phyloP scores from a whole-genome alignment of 2,329 filamentous ascomycete genomes.

The Xylaria sp. region DNA sequence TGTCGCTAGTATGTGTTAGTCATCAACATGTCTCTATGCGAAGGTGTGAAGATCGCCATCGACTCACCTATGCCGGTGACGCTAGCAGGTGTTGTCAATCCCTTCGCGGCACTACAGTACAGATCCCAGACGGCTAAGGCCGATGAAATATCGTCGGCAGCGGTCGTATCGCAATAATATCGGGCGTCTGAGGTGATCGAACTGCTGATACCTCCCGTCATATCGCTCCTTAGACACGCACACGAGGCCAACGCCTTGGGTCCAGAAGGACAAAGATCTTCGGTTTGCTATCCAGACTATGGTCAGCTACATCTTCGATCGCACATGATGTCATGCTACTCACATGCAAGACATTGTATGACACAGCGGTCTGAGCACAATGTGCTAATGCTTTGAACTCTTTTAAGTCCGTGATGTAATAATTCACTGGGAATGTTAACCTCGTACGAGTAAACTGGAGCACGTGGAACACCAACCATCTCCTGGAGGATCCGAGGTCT shows the following conservation, averaged over 20 bases:
- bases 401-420: constrained; percentile 64
- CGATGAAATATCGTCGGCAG: constrained; percentile 58
- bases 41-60: constrained; percentile 19
- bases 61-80: constrained; percentile 54
- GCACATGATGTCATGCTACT: constrained; percentile 30
- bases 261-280: constrained; percentile 57
- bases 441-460: background rate
- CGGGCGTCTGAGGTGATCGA: constrained; percentile 58
- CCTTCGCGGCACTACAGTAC: constrained; percentile 63
- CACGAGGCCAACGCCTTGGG: constrained; percentile 64
- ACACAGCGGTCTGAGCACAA: constrained; percentile 60
- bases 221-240: constrained; percentile 61
- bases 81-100: constrained; percentile 54
- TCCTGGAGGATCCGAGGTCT: constrained; percentile 59
- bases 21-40: constrained; percentile 11
- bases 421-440: constrained; percentile 56
- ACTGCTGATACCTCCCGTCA: constrained; percentile 57
- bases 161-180: constrained; percentile 57
- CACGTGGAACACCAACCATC: constrained; percentile 56
- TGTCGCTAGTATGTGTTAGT: constrained; percentile 40
- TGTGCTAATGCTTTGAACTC: constrained; percentile 57
- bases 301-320: constrained; percentile 16
- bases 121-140: constrained; percentile 58
- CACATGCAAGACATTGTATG: constrained; percentile 56
- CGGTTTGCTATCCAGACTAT: constrained; percentile 49